Base-by-base conservation (phyloP, 148 eudicot genomes). In the Cornus florida region DNA sequence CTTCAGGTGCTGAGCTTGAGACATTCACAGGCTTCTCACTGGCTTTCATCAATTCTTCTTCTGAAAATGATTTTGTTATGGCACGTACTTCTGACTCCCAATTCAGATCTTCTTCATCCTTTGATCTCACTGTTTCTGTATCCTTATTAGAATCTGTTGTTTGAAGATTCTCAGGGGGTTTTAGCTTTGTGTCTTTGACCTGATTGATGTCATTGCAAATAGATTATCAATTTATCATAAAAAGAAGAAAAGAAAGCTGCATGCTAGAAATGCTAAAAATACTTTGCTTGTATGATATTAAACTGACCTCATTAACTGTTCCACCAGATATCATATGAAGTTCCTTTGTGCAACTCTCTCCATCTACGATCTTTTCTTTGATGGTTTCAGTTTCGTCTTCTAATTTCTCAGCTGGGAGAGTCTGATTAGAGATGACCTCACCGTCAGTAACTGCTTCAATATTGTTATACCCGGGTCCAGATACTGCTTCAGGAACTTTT, bases 231-330 rank as follows among this genome's bases (percentile, higher is more conserved):
- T 33, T 33, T 68, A 9, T 68, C 8, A 32, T 68, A 19, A 22
- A 71, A 72, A 22, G 11, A 35, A 69, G 41, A 41, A 3, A 62
- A 7, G 10, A 31, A 9, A 6, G 33, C n/a, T 50, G 10, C 39
- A 77, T 28, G 10, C 35, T 22, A 14, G n/a, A 31, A 32, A 77
- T n/a, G 8, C 8, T 46, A 2, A 46, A 46, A 46, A 46, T 46
- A 33, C 35, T 1, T 41, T 41, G 46, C 46, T 5, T 5, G 46
- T 41, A 41, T 41, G 46, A 41, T 41, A 41, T 41, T 71, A 60
- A 50, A 9, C 75, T 78, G 73, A 78, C 81, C 81, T 77, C 67
- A 38, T 57, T 13, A 69, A 68, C 53, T 56, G 22, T 69, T 31
- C 14, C 59, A 33, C 64, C 31, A 10, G 41, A 68, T 28, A 31